Conservation (phyloP, 1,139 yeast genomes). For the Zygosaccharomyces pseudobailii region DNA sequence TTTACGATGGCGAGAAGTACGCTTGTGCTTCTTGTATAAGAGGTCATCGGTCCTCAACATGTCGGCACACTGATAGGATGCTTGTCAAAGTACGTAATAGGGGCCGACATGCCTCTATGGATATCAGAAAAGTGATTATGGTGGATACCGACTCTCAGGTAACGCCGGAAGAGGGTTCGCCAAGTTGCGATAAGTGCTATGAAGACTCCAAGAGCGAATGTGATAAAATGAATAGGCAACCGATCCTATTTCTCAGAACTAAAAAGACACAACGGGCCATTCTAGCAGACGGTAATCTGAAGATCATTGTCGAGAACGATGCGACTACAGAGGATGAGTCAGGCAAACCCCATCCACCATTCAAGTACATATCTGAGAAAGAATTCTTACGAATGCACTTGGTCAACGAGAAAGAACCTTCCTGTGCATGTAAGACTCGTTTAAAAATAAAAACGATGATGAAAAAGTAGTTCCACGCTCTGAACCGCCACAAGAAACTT, state of each 20-base stretch:
- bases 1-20: conserved; percentile 77
- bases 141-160: conserved; percentile 31
- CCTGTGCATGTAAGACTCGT: neutral
- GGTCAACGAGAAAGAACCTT: neutral
- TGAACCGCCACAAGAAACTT: neutral
- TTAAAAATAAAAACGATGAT: conserved; percentile 5
- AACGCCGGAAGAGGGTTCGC: conserved; percentile 11
- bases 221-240: conserved; percentile 29
- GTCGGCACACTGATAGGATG: conserved; percentile 76
- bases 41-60: conserved; percentile 86
- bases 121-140: conserved; percentile 32
- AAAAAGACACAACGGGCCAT: conserved; percentile 28
- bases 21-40: conserved; percentile 90
- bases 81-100: conserved; percentile 81
- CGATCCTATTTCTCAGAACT: conserved; percentile 30
- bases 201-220: conserved; percentile 15
- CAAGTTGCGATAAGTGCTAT: conserved; percentile 10
- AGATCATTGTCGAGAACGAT: conserved; percentile 24
- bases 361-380: conserved; percentile 24
- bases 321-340: conserved; percentile 10
- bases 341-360: conserved; percentile 9
- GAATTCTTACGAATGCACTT: conserved; percentile 22
- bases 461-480: neutral
- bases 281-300: conserved; percentile 29
- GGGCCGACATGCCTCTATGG: conserved; percentile 60